phyloP scores from a whole-genome alignment of 148 eudicot species.

The Vaccinium vitisidaea region DNA sequence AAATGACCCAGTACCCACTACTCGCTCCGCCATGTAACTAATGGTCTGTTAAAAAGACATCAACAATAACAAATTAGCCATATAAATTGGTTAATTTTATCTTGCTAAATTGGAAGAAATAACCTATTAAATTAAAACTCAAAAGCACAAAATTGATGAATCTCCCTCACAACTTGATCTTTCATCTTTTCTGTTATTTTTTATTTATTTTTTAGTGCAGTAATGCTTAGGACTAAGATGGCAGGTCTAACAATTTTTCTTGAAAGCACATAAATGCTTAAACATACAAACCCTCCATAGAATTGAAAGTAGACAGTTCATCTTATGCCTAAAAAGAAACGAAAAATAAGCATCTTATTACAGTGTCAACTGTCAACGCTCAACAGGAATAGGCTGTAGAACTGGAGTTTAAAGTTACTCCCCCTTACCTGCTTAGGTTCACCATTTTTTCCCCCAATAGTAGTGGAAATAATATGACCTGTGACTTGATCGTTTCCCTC shows the following conservation, averaged over 20 bases:
- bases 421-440: conserved; percentile 76
- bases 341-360: conserved; percentile 11
- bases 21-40: conserved; percentile 86
- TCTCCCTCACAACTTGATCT: neutral
- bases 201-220: neutral
- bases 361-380: neutral
- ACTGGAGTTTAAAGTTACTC: neutral
- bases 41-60: conserved; percentile 51
- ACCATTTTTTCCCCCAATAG: conserved; percentile 85
- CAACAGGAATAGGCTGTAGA: conserved; percentile 9
- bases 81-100: neutral
- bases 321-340: neutral
- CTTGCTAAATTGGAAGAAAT: neutral
- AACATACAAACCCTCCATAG: neutral
- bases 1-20: conserved; percentile 84
- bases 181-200: neutral
- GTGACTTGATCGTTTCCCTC: conserved; percentile 79
- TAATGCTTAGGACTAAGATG: neutral
- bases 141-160: neutral
- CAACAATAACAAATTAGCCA: conserved; percentile 3
- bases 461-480: conserved; percentile 87
- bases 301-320: neutral
- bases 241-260: neutral
- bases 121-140: neutral
- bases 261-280: neutral